Evolutionary conservation across 129 eudicot species (phyloP).

Genomic region (Mikania micrantha): DNA sequence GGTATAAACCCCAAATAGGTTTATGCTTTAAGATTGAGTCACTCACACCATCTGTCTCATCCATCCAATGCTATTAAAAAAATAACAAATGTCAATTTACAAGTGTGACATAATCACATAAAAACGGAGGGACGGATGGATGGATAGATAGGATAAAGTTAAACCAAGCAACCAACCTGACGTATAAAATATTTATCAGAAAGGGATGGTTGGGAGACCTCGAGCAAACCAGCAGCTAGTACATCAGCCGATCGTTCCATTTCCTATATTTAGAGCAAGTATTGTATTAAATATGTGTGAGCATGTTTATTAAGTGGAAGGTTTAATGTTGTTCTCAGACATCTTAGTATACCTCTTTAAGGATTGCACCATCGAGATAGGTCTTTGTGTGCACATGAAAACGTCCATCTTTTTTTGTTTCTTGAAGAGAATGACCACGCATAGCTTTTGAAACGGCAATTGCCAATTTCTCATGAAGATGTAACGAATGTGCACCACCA

Average conservation of each 20-base stretch:
- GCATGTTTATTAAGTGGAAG: neutral
- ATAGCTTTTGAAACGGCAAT: constrained; percentile 95
- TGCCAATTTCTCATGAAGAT: constrained; percentile 89
- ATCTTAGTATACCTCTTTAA: constrained; percentile 56
- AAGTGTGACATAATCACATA: neutral
- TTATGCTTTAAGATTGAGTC: constrained; percentile 88
- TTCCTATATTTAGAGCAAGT: constrained; percentile 42
- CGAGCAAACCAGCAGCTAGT: constrained; percentile 96
- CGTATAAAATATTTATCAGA: constrained; percentile 83
- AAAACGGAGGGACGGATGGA: too few relatives aligned
- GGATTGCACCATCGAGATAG: constrained; percentile 93
- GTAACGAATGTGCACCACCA: constrained; percentile 82
- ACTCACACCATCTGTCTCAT: constrained; percentile 40
- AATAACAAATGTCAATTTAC: constrained; percentile 7
- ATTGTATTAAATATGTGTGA: neutral
- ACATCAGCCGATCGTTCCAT: constrained; percentile 99
- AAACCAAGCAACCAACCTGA: constrained; percentile 87
- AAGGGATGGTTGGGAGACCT: constrained; percentile 89
- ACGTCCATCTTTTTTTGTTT: constrained; percentile 95
- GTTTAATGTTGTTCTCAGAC: neutral
- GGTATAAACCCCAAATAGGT: constrained; percentile 58
- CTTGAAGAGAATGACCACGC: constrained; percentile 94
- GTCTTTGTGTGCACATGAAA: constrained; percentile 95
- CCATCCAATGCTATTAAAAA: constrained; percentile 57
- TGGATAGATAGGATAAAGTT: neutral